These are phyloP conservation scores for Boletus huronensis DNA, from an alignment of 768 basidiomycete genomes.

Conservation along the genomic window DNA sequence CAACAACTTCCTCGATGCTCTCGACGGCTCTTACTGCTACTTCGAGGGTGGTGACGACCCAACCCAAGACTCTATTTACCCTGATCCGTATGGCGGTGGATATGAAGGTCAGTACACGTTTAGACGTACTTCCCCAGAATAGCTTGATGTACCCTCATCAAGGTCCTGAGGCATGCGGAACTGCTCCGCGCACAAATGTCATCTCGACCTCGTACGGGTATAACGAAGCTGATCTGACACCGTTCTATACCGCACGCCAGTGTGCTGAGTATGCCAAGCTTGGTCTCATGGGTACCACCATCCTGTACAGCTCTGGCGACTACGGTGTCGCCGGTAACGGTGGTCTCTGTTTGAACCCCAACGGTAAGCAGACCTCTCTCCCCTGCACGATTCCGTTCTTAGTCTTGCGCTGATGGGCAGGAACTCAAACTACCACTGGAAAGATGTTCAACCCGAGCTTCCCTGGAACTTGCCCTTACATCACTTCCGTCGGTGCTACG, in stretches of 20 bases:
- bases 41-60: slow-evolving; percentile 36
- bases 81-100: slow-evolving; percentile 24
- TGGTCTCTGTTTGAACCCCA: slow-evolving; percentile 30
- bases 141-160: neutral
- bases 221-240: slow-evolving; percentile 35
- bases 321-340: slow-evolving; percentile 39
- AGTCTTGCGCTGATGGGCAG: slow-evolving; percentile 15
- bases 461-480: slow-evolving; percentile 43
- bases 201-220: slow-evolving; percentile 42
- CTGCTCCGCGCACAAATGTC: slow-evolving; percentile 34
- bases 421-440: slow-evolving; percentile 21
- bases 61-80: slow-evolving; percentile 23
- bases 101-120: slow-evolving; percentile 13
- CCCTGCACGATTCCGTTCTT: neutral
- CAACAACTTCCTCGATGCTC: slow-evolving; percentile 35
- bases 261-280: slow-evolving; percentile 46
- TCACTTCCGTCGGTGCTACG: slow-evolving; percentile 48
- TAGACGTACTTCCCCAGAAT: neutral
- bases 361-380: slow-evolving; percentile 14
- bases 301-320: slow-evolving; percentile 46
- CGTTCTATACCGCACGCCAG: slow-evolving; percentile 38
- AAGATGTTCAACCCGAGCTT: slow-evolving; percentile 40
- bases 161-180: slow-evolving; percentile 38
- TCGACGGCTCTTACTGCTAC: slow-evolving; percentile 34
- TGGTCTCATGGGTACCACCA: slow-evolving; percentile 39